Conservation (phyloP, 1,284 basidiomycete species). For the Athelia sp. region DNA sequence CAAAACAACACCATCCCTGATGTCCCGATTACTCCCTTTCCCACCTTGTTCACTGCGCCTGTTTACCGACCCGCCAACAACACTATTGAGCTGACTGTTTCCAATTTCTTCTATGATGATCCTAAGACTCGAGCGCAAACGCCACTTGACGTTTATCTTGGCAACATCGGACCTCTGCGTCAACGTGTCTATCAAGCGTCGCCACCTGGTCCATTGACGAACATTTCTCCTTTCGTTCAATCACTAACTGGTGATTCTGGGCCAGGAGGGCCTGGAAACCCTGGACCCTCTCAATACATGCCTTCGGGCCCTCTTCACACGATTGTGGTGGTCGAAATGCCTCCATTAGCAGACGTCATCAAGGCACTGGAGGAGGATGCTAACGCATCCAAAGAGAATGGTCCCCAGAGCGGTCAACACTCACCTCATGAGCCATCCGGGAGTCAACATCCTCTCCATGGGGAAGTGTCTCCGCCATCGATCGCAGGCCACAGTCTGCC, state of each 20-base stretch:
- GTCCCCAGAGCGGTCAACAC: constrained; percentile 28
- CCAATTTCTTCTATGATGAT: constrained; percentile 78
- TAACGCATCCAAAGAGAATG: constrained; percentile 37
- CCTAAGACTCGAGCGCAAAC: constrained; percentile 56
- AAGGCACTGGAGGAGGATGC: constrained; percentile 70
- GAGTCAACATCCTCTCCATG: constrained; percentile 18
- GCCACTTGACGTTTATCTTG: constrained; percentile 86
- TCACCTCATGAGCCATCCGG: constrained; percentile 24
- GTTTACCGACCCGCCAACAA: constrained; percentile 68
- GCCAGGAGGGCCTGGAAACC: constrained; percentile 23
- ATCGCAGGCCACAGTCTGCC: constrained; percentile 63
- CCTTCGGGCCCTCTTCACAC: constrained; percentile 56
- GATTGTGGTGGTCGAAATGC: constrained; percentile 76
- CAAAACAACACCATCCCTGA: constrained; percentile 72
- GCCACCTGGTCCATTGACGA: constrained; percentile 58
- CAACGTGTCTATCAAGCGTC: constrained; percentile 67
- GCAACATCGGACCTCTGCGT: constrained; percentile 79
- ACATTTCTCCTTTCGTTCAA: constrained; percentile 50
- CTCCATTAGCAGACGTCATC: constrained; percentile 63
- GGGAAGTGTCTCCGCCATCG: constrained; percentile 34
- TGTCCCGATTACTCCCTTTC: constrained; percentile 83
- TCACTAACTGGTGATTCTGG: constrained; percentile 18
- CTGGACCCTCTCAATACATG: constrained; percentile 41
- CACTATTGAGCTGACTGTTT: constrained; percentile 77
- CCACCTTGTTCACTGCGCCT: constrained; percentile 79